Evolutionary conservation across 2,329 filamentous ascomycete species (phyloP).

Genomic region (Claviceps cyperi): DNA sequence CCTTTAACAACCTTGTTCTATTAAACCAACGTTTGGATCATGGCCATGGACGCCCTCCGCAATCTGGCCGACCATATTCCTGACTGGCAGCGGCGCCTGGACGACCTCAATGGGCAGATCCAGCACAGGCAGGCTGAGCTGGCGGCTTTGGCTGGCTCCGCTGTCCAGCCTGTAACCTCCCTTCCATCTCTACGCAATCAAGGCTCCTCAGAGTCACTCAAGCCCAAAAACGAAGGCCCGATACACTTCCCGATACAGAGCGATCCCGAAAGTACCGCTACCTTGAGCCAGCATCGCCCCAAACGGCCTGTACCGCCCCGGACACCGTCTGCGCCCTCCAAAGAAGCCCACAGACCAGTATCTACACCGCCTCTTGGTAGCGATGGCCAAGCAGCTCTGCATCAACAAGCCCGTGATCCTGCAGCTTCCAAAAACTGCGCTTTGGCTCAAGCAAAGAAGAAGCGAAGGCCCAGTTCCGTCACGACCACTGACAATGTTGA

Average conservation of each 20-base stretch:
- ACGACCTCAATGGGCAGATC: constrained; percentile 46
- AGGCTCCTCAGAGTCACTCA: constrained; percentile 39
- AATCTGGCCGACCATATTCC: constrained; percentile 42
- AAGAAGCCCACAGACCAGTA: constrained; percentile 9
- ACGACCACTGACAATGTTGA: constrained; percentile 33
- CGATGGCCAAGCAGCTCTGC: constrained; percentile 7
- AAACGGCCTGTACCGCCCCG: constrained; percentile 5
- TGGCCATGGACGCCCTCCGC: constrained; percentile 41
- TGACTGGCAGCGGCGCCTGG: constrained; percentile 43
- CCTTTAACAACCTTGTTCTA: constrained; percentile 15
- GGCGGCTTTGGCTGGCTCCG: constrained; percentile 28
- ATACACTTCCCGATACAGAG: constrained; percentile 11
- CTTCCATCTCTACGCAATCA: constrained; percentile 33
- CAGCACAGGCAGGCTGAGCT: constrained; percentile 46
- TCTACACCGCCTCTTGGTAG: constrained; percentile 14
- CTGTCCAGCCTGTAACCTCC: constrained; percentile 13
- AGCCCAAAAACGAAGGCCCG: constrained; percentile 30
- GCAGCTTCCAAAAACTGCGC: constrained; percentile 31
- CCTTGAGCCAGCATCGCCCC: neutral
- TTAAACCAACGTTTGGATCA: constrained; percentile 17
- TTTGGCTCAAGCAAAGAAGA: constrained; percentile 33
- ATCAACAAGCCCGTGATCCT: constrained; percentile 29
- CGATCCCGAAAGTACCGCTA: constrained; percentile 5
- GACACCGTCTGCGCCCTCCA: constrained; percentile 10
- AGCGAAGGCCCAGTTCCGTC: constrained; percentile 36